Evolutionary conservation across 768 basidiomycete genomes (phyloP), one percentile per base, ranked within the genome.

Genomic region (Suillus variegatus): DNA sequence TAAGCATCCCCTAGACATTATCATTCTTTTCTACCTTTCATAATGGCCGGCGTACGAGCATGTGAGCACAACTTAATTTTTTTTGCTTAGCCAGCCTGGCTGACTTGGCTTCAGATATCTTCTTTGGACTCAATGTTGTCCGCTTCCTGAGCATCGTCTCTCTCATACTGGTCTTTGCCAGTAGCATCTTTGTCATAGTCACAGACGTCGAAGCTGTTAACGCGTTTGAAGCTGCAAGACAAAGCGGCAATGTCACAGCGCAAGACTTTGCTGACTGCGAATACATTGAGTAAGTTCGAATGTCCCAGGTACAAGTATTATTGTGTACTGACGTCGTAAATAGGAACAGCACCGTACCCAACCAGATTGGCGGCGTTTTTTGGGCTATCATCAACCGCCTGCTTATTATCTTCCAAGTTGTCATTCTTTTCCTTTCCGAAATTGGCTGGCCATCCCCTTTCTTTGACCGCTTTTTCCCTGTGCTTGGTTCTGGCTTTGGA

Each of bases 341-440:
- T 68, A 90, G 86, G 65, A 71, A 76, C 57, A 92, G 89, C 76
- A 93, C 93, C 3, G 93, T 97, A 6, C 95, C 95, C 5, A 93
- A 94, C 76, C 94, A 97, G 75, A 85, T 92, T 38, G 95, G 92
- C 22, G 95, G 95, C 35, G 85, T 87, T 10, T 97, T 97, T 79
- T 97, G 94, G 92, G 92, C 93, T 6, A 88, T 97, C 67, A 80
- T 96, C 67, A 93, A 94, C 77, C 84, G 93, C 66, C 83, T 97
- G 64, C 85, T 97, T 76, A 93, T 97, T 76, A 86, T 95, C 67
- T 88, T 92, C 76, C 92, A 95, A 80, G 85, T 90, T 66, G 75
- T 95, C 71, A 82, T 94, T 40, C 88, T 97, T 72, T 77, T 95
- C 67, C 65, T 95, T 64, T 91, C 94, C 64, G 95, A 97, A 77